Base-by-base conservation (phyloP, 1,284 basidiomycete genomes). In the Cystobasidium pallidum region DNA sequence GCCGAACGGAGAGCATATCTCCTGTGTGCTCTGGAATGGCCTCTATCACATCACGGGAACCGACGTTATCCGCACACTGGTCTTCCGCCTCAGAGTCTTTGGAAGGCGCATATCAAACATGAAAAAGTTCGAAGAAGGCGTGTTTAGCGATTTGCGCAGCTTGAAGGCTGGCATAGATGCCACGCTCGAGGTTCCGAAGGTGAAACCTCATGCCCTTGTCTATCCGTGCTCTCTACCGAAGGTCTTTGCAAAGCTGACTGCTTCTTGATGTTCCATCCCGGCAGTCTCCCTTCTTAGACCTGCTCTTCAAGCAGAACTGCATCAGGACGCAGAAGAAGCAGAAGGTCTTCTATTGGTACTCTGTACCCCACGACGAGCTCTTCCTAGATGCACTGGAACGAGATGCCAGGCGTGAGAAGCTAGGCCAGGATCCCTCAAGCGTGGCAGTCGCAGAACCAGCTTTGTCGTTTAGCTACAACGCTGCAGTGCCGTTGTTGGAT, bases 251-350 rank as follows among this genome's bases (percentile, higher is more conserved):
- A n/a, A 41, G 39, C 15, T 45, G 43, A 45, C 43, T 17, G 36
- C 13, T 39, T 39, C 36, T 19, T 45, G 11, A 8, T 45, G 11
- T 45, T 45, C 19, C 57, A 39, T n/a, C 30, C 32, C 32, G 45
- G 24, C 66, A 92, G 91, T 91, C 89, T n/a, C 88, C 88, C n/a
- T 89, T 93, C 84, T 84, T 96, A 19, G 92, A 95, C 78, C 85
- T 94, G 39, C 83, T 96, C 17, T 95, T 94, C 87, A 92, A 93
- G 81, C 92, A 91, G 78, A 91, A 93, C 78, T 94, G 92, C 80
- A 94, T 96, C 75, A 87, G 92, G 51, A 95, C 93, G 0, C 92
- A 95, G 81, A 96, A 95, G 85, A 94, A 94, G 83, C 92, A 94
- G 83, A 92, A 93, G 80, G 91, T 91, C 26, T 95, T 94, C 79